Conservation (phyloP, 257 asterid genomes). For the Nicotiana paniculata region DNA sequence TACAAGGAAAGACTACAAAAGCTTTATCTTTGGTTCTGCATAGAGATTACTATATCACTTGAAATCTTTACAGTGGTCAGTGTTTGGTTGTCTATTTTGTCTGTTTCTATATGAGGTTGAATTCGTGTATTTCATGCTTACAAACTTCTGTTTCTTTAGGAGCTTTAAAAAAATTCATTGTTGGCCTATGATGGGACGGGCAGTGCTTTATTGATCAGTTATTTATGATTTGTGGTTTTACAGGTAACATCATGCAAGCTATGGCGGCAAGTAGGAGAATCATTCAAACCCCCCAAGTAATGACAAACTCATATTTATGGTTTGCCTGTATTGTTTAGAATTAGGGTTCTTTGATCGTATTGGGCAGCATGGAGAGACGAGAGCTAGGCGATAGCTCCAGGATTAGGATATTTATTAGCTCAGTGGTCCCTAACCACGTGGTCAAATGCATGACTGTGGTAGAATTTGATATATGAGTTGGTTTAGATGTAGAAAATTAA, state of each 20-base stretch:
- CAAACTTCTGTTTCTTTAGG: background rate
- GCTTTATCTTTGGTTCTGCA: background rate
- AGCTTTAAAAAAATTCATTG: background rate
- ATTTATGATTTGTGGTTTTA: conserved; percentile 17
- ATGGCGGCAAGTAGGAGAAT: conserved; percentile 98
- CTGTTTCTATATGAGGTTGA: background rate
- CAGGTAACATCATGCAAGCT: conserved; percentile 87
- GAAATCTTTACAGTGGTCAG: background rate
- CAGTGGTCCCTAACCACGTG: too few species aligned
- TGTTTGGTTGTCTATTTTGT: background rate
- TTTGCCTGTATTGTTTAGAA: background rate
- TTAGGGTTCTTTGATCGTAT: too few species aligned
- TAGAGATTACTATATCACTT: background rate
- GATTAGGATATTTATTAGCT: too few species aligned
- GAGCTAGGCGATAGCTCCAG: too few species aligned
- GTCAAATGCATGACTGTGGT: too few species aligned
- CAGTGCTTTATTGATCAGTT: conserved; percentile 4
- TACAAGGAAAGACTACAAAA: background rate
- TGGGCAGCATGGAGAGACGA: too few species aligned
- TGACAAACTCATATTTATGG: conserved; percentile 13
- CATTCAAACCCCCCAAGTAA: conserved; percentile 90
- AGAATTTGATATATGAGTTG: too few species aligned
- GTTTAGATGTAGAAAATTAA: too few species aligned
- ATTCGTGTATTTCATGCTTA: too few species aligned
- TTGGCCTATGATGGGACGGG: background rate